Conservation (phyloP, 257 asterid species). For the Petrea volubilis region DNA sequence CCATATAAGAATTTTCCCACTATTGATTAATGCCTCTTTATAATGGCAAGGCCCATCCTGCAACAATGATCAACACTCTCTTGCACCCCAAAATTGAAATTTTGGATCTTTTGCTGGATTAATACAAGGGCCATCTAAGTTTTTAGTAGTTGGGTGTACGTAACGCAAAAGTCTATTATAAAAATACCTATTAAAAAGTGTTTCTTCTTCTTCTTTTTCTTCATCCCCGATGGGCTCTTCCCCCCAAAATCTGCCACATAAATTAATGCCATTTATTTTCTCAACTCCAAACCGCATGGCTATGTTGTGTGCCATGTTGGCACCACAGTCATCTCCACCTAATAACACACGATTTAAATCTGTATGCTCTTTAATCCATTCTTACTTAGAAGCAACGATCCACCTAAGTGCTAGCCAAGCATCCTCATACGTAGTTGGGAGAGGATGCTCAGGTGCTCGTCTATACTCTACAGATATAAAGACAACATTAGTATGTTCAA, state of each 20-base stretch:
- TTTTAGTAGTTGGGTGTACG: conserved; percentile 22
- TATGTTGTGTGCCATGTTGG: conserved; percentile 45
- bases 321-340: conserved; percentile 77
- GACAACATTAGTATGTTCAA: conserved; percentile 36
- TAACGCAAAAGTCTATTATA: conserved; percentile 27
- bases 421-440: conserved; percentile 37
- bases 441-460: conserved; percentile 41
- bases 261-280: conserved; percentile 20
- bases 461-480: conserved; percentile 33
- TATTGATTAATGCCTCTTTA: conserved; percentile 34
- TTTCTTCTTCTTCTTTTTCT: background rate
- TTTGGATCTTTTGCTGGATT: conserved; percentile 49
- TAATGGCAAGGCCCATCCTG: conserved; percentile 49
- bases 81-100: conserved; percentile 36
- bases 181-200: background rate
- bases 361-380: conserved; percentile 43
- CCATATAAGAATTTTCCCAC: no score
- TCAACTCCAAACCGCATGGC: conserved; percentile 45
- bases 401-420: conserved; percentile 37
- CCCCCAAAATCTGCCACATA: conserved; percentile 58
- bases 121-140: conserved; percentile 45
- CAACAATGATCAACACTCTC: conserved; percentile 47
- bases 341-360: conserved; percentile 47
- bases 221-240: conserved; percentile 39
- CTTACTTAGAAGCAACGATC: conserved; percentile 28